Evolutionary conservation across 2,329 filamentous ascomycete species (phyloP), one percentile per base, ranked within the genome.

Genomic region (Talaromyces sp.): DNA sequence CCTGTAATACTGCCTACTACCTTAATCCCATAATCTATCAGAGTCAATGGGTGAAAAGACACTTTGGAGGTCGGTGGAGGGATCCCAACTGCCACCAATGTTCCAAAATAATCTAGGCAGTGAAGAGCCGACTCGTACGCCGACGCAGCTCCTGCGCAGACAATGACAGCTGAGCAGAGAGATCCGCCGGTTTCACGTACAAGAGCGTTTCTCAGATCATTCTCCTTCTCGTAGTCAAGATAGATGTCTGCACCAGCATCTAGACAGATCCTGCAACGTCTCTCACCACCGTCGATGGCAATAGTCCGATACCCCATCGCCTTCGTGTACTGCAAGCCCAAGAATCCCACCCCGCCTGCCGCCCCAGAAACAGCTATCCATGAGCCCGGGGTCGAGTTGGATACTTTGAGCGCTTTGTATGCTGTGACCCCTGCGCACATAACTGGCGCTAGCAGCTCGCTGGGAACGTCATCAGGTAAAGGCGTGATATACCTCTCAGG

Each of bases 391-490:
- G 33, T 36, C 5, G 33, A 36, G 10, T 36, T 36, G 33, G 33
- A 15, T 0, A 62, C 63, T 64, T 78, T 78, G 55, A 79, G 57
- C 0, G 75, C 77, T 64, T 76, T 77, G 63, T 79, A 80, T 0
- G 77, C 78, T 0, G 78, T 80, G 0, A 79, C 76, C 0, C 78
- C 78, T 0, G 72, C 77, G 58, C 78, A 81, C 33, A 80, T 62
- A 7, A 80, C 71, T 0, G 78, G 78, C 2, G 76, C 78, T 0
- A 79, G 66, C 4, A 69, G 53, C 54, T 78, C 75, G 52, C 79
- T 77, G 0, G 68, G 60, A 5, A 75, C 53, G 15, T 62, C 66
- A 2, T 72, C 70, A 62, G 2, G 75, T 72, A 17, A 77, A 63
- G 22, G 25, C 27, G 22, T 28, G 10, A 58, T 27, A 33, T 47